Evolutionary conservation across 306 rosid species (phyloP).

Genomic region (Cucurbita ficifolia): DNA sequence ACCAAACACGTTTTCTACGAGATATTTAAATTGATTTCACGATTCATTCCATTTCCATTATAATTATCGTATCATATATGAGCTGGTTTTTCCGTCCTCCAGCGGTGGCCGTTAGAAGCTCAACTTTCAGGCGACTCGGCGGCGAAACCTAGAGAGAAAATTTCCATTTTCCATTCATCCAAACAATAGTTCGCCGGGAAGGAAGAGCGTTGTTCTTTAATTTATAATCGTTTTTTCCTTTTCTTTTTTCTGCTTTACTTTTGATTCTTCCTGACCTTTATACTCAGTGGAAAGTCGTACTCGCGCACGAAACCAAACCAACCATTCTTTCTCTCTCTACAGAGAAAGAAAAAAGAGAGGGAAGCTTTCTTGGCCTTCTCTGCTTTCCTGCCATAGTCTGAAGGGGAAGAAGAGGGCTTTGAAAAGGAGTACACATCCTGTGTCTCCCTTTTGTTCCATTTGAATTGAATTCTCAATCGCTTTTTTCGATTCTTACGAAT

Average conservation of each 20-base stretch:
- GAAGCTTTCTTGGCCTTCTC: not conserved
- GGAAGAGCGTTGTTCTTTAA: not conserved
- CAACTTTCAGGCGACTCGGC: too few species aligned
- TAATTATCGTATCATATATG: not conserved
- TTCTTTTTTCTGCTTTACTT: not conserved
- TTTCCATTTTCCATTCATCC: not conserved
- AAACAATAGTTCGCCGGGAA: not conserved
- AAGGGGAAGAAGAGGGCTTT: not conserved
- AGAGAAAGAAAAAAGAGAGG: not conserved
- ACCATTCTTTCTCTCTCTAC: not conserved
- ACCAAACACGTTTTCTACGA: not conserved
- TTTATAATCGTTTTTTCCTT: not conserved
- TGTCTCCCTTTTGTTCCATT: not conserved
- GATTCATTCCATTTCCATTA: not conserved
- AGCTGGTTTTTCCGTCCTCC: not conserved
- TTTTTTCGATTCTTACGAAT: not conserved
- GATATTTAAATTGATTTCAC: not conserved
- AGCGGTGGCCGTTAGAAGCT: not conserved
- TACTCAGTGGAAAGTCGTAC: conserved; percentile 6
- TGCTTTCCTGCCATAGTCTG: not conserved
- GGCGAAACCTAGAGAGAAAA: not conserved
- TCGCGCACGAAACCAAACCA: not conserved
- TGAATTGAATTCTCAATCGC: not conserved
- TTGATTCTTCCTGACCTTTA: not conserved
- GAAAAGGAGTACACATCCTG: not conserved